These are phyloP conservation scores for Mucor velutinosus DNA, from an alignment of 371 early-diverging fungal genomes.

Conservation along the genomic window DNA sequence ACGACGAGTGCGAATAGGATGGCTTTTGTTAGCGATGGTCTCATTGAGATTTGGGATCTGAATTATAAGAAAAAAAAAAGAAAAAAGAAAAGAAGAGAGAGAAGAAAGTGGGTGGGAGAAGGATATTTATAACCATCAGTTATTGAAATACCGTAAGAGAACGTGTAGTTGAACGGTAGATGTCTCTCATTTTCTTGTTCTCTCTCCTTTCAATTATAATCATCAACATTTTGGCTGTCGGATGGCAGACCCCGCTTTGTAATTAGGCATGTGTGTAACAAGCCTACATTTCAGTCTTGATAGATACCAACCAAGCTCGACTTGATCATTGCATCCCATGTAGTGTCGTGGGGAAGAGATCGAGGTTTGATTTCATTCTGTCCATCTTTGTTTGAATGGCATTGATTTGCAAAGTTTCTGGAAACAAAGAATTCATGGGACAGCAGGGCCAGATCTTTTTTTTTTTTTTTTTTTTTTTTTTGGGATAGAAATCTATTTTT, in stretches of 20 bases:
- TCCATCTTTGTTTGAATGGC: neutral
- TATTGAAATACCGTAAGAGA: neutral
- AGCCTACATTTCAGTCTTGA: neutral
- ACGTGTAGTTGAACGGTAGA: neutral
- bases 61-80: neutral
- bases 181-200: neutral
- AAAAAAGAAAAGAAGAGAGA: slow-evolving; percentile 3
- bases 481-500: neutral
- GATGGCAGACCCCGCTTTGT: neutral
- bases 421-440: neutral
- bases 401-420: neutral
- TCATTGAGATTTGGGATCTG: neutral
- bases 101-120: neutral
- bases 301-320: neutral
- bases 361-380: neutral
- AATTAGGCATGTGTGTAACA: neutral
- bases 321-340: neutral
- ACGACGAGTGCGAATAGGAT: slow-evolving; percentile 7
- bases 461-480: neutral
- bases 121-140: neutral
- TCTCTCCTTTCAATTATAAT: neutral
- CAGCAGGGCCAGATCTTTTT: neutral
- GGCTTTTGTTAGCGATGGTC: slow-evolving; percentile 1
- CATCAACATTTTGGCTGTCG: neutral
- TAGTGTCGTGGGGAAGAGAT: too few species aligned